Percentiles rank a stretch among this genome's conserved stretches.
These are phyloP conservation scores for Trichomonascaceae sp. DNA, from an alignment of 1,139 yeast genomes.

Conservation along the genomic window DNA sequence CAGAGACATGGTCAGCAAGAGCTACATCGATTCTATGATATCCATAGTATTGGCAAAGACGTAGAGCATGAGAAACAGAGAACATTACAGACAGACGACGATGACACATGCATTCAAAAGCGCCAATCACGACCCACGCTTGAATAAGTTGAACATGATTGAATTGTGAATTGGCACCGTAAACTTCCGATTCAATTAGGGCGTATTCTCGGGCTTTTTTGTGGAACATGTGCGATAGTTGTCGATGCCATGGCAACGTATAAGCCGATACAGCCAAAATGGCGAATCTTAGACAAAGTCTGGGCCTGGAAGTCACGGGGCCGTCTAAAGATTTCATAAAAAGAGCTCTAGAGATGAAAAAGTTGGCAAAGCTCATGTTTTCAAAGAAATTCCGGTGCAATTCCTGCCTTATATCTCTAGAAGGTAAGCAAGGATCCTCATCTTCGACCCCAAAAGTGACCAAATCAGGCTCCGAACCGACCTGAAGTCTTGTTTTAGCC, in stretches of 20 bases:
- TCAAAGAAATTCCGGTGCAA: not conserved
- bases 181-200: not conserved
- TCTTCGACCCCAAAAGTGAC: not conserved
- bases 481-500: not conserved
- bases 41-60: not conserved
- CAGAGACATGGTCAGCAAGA: not conserved
- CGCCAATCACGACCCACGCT: not conserved
- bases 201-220: constrained; percentile 1
- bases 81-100: not conserved
- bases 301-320: not conserved
- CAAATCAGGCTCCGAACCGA: not conserved
- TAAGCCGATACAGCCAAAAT: not conserved
- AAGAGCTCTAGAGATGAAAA: not conserved
- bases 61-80: not conserved
- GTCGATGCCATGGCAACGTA: not conserved
- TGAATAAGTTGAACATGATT: constrained; percentile 3
- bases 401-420: not conserved
- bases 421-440: not conserved
- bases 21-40: not conserved
- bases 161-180: not conserved
- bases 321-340: constrained; percentile 1
- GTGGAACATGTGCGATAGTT: not conserved
- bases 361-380: not conserved
- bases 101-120: not conserved
- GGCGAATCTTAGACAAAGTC: constrained; percentile 1